These are phyloP conservation scores for Zygnema circumcarinatum DNA, from an alignment of 139 green algal genomes.

Conservation along the genomic window DNA sequence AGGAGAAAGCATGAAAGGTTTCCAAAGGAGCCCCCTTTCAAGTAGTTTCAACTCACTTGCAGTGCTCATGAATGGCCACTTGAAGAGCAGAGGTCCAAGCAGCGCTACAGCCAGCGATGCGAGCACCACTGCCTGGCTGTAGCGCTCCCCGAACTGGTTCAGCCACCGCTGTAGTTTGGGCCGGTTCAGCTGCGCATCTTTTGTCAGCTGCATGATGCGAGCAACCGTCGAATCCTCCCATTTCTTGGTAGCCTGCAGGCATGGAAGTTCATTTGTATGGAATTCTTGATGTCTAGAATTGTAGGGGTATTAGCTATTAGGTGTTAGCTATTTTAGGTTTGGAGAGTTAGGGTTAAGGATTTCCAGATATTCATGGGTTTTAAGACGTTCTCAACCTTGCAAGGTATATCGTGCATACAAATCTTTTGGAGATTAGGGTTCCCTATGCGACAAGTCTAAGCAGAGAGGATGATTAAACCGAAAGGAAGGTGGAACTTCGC, in stretches of 20 bases:
- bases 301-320: not conserved
- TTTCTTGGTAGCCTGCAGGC: slow-evolving; percentile 17
- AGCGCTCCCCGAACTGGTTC: slow-evolving; percentile 62
- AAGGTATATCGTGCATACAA: too few species aligned
- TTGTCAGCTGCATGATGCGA: slow-evolving; percentile 61
- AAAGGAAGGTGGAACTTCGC: too few species aligned
- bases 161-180: slow-evolving; percentile 62
- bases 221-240: slow-evolving; percentile 63
- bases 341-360: too few species aligned
- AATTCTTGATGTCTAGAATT: slow-evolving; percentile 10
- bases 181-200: slow-evolving; percentile 44
- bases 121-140: slow-evolving; percentile 55
- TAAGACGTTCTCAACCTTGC: too few species aligned
- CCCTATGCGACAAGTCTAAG: too few species aligned
- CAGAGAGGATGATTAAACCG: too few species aligned
- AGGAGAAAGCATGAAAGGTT: too few species aligned
- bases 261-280: not conserved
- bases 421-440: too few species aligned
- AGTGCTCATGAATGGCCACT: slow-evolving; percentile 45
- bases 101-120: slow-evolving; percentile 51
- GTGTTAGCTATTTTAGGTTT: too few species aligned
- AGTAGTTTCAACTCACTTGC: not conserved
- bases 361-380: too few species aligned
- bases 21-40: too few species aligned
- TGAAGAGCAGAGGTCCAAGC: slow-evolving; percentile 60